These are phyloP conservation scores for Solanum medicagineum DNA, from an alignment of 257 asterid species.

Conservation along the genomic window DNA sequence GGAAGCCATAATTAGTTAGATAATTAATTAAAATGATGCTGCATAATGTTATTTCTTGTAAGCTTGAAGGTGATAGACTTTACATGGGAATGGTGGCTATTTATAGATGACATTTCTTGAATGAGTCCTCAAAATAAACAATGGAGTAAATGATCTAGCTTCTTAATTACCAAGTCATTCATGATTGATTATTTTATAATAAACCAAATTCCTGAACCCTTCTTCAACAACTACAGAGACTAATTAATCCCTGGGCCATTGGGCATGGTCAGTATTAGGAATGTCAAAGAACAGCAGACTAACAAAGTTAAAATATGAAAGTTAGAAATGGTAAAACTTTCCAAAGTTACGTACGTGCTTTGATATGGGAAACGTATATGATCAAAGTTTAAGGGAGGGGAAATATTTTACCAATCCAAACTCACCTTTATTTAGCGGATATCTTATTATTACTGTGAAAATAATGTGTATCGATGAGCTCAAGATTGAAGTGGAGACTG, in stretches of 20 bases:
- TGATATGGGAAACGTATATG: not conserved
- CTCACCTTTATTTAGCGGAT: not conserved
- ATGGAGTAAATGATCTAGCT: not conserved
- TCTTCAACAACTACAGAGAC: not conserved
- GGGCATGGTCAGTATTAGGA: not conserved
- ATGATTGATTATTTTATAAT: not conserved
- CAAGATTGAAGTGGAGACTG: too few relatives aligned
- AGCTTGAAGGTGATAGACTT: not conserved
- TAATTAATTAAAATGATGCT: not conserved
- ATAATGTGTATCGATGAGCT: not conserved
- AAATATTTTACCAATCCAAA: not conserved
- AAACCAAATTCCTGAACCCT: not conserved
- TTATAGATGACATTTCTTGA: not conserved
- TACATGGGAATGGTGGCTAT: not conserved
- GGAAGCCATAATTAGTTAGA: not conserved
- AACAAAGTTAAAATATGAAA: not conserved
- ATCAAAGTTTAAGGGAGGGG: not conserved
- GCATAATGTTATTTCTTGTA: not conserved
- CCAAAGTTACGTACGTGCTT: not conserved
- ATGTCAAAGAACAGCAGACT: not conserved
- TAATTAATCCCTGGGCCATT: not conserved
- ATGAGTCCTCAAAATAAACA: not conserved
- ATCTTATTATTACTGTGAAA: not conserved
- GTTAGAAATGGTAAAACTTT: not conserved
- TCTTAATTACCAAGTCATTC: not conserved